Percentiles rank a stretch among this genome's conserved stretches.
Conservation (phyloP, 495 filamentous ascomycete genomes). For the Eremomyces bilateralis region DNA sequence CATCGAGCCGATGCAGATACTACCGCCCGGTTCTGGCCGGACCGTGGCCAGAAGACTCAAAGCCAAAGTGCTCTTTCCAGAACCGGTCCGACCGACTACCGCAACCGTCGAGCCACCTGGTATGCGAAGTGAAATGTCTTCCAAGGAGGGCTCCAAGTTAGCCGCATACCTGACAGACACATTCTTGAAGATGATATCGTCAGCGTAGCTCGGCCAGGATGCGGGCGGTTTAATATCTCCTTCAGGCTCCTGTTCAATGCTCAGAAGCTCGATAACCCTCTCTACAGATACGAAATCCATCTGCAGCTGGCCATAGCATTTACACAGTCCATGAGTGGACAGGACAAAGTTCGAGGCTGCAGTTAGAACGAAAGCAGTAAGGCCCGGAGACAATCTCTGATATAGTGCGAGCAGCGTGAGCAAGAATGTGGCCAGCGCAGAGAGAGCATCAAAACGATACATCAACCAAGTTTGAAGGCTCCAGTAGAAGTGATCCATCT, state of each 20-base stretch:
- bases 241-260: slow-evolving; percentile 47
- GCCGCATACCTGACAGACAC: slow-evolving; percentile 62
- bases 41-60: slow-evolving; percentile 37
- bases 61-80: slow-evolving; percentile 45
- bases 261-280: slow-evolving; percentile 53
- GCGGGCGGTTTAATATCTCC: slow-evolving; percentile 46
- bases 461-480: slow-evolving; percentile 61
- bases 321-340: slow-evolving; percentile 50
- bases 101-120: slow-evolving; percentile 50
- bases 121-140: slow-evolving; percentile 41
- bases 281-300: slow-evolving; percentile 84
- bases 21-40: slow-evolving; percentile 26
- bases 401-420: slow-evolving; percentile 49
- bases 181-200: slow-evolving; percentile 51
- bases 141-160: slow-evolving; percentile 45
- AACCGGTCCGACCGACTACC: slow-evolving; percentile 37
- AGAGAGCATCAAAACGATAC: slow-evolving; percentile 53
- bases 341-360: slow-evolving; percentile 36
- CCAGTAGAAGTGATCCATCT: slow-evolving; percentile 90
- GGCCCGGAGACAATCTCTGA: slow-evolving; percentile 43
- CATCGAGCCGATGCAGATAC: slow-evolving; percentile 36
- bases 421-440: slow-evolving; percentile 45
- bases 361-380: slow-evolving; percentile 55
- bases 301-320: slow-evolving; percentile 56
- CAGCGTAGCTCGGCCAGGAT: slow-evolving; percentile 46